Percentiles rank a stretch among this genome's conserved stretches.
Conservation (phyloP, 495 filamentous ascomycete genomes). For the Pyrenula aspistea region DNA sequence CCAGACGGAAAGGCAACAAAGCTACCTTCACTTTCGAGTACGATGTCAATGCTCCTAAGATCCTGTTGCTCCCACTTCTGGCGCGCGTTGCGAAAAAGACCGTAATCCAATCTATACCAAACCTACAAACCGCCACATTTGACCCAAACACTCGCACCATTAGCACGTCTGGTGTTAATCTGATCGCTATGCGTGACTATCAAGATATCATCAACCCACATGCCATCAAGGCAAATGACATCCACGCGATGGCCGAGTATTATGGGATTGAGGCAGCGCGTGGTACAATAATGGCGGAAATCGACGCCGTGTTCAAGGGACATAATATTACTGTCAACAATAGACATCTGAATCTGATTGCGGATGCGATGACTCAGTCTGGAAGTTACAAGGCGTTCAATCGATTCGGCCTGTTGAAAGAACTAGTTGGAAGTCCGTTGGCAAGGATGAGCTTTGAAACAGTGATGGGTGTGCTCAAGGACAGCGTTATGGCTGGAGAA, state of each 20-base stretch:
- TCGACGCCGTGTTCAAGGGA: slow-evolving; percentile 73
- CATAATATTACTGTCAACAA: slow-evolving; percentile 92
- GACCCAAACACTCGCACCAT: slow-evolving; percentile 38
- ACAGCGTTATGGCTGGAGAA: slow-evolving; percentile 80
- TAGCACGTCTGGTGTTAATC: slow-evolving; percentile 75
- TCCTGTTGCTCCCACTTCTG: slow-evolving; percentile 83
- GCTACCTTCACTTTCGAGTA: slow-evolving; percentile 80
- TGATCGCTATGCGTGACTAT: slow-evolving; percentile 80
- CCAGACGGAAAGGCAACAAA: slow-evolving; percentile 58
- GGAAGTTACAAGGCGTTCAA: slow-evolving; percentile 86
- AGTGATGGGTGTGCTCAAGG: slow-evolving; percentile 81
- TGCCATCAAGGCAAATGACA: slow-evolving; percentile 82
- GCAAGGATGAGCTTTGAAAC: slow-evolving; percentile 99
- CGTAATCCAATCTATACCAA: slow-evolving; percentile 76
- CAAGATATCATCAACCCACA: slow-evolving; percentile 79
- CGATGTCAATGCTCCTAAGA: slow-evolving; percentile 66
- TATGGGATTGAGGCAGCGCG: slow-evolving; percentile 95
- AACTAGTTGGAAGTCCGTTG: slow-evolving; percentile 66
- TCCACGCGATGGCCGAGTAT: slow-evolving; percentile 64
- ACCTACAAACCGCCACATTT: slow-evolving; percentile 58
- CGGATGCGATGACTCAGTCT: slow-evolving; percentile 87
- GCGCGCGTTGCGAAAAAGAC: slow-evolving; percentile 63
- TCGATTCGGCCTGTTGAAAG: slow-evolving; percentile 66
- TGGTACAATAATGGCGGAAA: slow-evolving; percentile 73
- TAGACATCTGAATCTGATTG: slow-evolving; percentile 89